Conservation (phyloP, 2,329 filamentous ascomycete species). For the Stemphylium beticola region DNA sequence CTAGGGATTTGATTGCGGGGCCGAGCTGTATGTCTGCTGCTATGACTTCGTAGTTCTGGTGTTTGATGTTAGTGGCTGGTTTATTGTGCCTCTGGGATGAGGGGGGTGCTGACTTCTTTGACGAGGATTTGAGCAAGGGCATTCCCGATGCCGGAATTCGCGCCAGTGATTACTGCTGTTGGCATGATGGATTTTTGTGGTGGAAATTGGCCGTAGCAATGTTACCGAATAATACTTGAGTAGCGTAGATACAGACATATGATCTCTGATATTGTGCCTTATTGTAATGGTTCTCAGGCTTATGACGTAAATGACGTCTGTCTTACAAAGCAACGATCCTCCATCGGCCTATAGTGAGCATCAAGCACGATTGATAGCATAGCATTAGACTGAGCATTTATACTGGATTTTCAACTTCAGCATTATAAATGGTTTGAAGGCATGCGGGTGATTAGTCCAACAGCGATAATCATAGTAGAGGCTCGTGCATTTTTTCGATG, state of each 20-base stretch:
- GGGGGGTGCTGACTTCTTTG: conserved; percentile 26
- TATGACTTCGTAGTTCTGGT: conserved; percentile 41
- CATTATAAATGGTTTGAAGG: too few species aligned
- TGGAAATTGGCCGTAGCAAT: background rate
- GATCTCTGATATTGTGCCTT: background rate
- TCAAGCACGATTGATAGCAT: background rate
- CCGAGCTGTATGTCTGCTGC: conserved; percentile 40
- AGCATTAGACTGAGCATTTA: too few species aligned
- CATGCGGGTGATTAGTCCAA: too few species aligned
- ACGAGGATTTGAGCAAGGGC: conserved; percentile 42
- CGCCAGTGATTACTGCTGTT: conserved; percentile 51
- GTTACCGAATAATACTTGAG: too few species aligned
- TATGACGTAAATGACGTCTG: conserved; percentile 6
- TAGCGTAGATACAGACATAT: too few species aligned
- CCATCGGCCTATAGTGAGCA: background rate
- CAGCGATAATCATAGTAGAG: too few species aligned
- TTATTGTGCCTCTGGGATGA: too few species aligned
- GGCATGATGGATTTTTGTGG: conserved; percentile 32
- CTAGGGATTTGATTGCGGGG: conserved; percentile 38
- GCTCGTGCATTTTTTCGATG: too few species aligned
- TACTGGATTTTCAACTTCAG: too few species aligned
- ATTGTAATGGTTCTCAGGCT: background rate
- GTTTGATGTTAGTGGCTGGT: background rate
- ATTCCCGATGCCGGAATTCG: conserved; percentile 51
- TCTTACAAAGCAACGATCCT: background rate